Evolutionary conservation across 352 stramenopile genomes (phyloP).

Genomic region (Phytopythium delawarense): DNA sequence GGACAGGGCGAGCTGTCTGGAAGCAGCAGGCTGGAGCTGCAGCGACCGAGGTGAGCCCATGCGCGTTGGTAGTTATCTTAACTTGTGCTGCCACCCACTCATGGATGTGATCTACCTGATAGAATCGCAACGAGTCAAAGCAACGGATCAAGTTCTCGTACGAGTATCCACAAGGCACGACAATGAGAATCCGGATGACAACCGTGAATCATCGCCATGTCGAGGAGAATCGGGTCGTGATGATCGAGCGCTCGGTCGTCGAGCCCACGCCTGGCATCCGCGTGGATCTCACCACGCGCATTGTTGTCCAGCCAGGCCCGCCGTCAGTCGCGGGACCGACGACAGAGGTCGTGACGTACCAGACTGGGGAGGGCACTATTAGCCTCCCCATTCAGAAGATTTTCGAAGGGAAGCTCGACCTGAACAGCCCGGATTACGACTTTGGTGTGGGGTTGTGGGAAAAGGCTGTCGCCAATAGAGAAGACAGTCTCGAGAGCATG

Average conservation of each 20-base stretch:
- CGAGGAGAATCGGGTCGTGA: neutral
- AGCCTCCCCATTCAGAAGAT: neutral
- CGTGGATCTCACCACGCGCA: neutral
- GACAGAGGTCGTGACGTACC: neutral
- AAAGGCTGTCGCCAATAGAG: neutral
- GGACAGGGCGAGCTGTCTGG: neutral
- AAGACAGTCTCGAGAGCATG: slow-evolving; percentile 2
- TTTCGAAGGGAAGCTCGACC: neutral
- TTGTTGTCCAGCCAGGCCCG: neutral
- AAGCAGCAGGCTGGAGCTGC: neutral
- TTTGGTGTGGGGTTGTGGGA: neutral
- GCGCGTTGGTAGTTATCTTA: neutral
- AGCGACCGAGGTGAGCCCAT: neutral
- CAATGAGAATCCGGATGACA: neutral
- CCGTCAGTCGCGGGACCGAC: neutral
- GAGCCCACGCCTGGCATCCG: neutral
- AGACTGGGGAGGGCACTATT: neutral
- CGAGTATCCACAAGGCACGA: neutral
- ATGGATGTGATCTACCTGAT: neutral
- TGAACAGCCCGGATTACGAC: neutral
- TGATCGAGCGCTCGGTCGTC: neutral
- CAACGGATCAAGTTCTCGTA: neutral
- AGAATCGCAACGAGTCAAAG: neutral
- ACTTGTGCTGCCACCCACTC: neutral
- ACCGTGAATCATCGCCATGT: neutral